Evolutionary conservation across 257 asterid genomes (phyloP).

Genomic region (Solanum bulbocastanum): DNA sequence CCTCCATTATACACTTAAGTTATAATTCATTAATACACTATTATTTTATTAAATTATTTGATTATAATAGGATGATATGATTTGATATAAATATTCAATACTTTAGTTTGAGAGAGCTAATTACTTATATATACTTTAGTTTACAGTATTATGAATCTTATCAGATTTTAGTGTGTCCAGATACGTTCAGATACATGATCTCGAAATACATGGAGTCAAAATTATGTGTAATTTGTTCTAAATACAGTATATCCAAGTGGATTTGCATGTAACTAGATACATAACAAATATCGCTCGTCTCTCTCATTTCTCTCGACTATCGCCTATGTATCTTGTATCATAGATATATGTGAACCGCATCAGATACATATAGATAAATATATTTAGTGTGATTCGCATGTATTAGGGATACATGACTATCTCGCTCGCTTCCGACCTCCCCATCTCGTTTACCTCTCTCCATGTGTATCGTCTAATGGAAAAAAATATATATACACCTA

Average conservation of each 20-base stretch:
- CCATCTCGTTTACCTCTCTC: not conserved
- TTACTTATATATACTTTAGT: too few relatives aligned
- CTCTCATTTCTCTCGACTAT: not conserved
- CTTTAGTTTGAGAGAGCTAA: not conserved
- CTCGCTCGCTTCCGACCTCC: rapidly evolving
- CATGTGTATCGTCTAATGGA: not conserved
- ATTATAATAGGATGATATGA: not conserved
- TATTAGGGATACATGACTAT: too few relatives aligned
- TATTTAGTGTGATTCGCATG: too few relatives aligned
- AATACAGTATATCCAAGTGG: too few relatives aligned
- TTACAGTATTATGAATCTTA: too few relatives aligned
- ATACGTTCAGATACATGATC: not conserved
- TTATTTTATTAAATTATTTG: not conserved
- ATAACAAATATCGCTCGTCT: too few relatives aligned
- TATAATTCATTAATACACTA: not conserved
- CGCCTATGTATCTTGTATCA: not conserved
- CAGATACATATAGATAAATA: not conserved
- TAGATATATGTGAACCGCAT: too few relatives aligned
- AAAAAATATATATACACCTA: too few relatives aligned
- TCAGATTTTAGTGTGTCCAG: too few relatives aligned
- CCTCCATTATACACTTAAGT: not conserved
- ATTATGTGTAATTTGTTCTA: too few relatives aligned
- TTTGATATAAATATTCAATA: not conserved
- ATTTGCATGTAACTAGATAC: not conserved
- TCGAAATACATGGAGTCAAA: not conserved